phyloP scores from a whole-genome alignment of 345 rosid genomes.

The Crucihimalaya himalaica region DNA sequence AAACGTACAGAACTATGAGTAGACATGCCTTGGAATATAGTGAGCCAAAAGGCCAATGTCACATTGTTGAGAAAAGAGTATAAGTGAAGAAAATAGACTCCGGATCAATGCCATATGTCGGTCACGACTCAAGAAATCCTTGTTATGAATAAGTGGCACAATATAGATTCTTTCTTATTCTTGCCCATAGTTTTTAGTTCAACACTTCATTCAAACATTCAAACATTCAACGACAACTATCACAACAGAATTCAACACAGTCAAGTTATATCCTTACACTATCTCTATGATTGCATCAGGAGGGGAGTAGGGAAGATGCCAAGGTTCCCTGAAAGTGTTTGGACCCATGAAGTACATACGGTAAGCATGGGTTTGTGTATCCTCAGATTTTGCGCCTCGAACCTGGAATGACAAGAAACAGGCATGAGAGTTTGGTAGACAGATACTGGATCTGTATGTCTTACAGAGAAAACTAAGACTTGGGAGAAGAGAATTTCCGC shows the following conservation, averaged over 20 bases:
- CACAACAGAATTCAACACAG: slow-evolving; percentile 10
- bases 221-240: slow-evolving; percentile 31
- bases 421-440: slow-evolving; percentile 19
- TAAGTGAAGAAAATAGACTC: background rate
- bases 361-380: slow-evolving; percentile 91
- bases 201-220: slow-evolving; percentile 24
- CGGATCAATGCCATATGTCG: background rate
- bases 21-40: background rate
- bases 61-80: slow-evolving; percentile 1
- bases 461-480: slow-evolving; percentile 2
- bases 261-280: slow-evolving; percentile 64
- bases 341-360: slow-evolving; percentile 98
- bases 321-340: slow-evolving; percentile 93
- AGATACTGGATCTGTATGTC: slow-evolving; percentile 11
- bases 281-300: slow-evolving; percentile 88
- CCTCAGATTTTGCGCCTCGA: slow-evolving; percentile 88
- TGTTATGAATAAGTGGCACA: background rate
- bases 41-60: slow-evolving; percentile 19
- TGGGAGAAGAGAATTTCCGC: slow-evolving; percentile 1
- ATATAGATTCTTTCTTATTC: background rate
- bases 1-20: slow-evolving; percentile 20
- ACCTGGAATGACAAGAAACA: slow-evolving; percentile 55
- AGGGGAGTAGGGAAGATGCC: slow-evolving; percentile 97
- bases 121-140: background rate
- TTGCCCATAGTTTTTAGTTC: slow-evolving; percentile 15